phyloP scores from a whole-genome alignment of 768 basidiomycete species.

The Amanita muscaria region DNA sequence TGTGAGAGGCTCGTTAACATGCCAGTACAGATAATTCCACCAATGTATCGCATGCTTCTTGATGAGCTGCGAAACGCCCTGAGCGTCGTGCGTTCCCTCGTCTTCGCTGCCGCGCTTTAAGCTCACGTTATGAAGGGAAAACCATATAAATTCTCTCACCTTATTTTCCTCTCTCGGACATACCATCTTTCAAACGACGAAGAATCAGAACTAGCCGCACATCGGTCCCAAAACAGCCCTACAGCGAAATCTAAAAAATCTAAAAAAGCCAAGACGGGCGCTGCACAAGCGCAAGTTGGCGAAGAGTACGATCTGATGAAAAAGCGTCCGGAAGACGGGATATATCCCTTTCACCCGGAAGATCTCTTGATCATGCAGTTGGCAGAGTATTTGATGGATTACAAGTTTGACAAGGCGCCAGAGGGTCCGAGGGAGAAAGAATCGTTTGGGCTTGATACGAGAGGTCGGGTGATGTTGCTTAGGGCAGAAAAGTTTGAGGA shows the following conservation, averaged over 20 bases:
- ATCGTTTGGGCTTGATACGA: constrained; percentile 63
- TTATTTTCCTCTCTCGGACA: constrained; percentile 67
- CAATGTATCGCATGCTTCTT: constrained; percentile 83
- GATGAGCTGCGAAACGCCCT: constrained; percentile 75
- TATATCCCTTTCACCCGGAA: constrained; percentile 80
- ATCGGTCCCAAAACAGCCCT: constrained; percentile 13
- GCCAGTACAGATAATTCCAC: constrained; percentile 88
- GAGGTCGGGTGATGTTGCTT: constrained; percentile 59
- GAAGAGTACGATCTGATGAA: constrained; percentile 12
- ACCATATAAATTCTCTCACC: constrained; percentile 65
- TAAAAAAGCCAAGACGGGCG: constrained; percentile 19
- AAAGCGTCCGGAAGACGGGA: constrained; percentile 34
- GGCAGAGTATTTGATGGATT: constrained; percentile 39
- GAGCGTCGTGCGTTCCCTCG: constrained; percentile 39
- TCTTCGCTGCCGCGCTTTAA: constrained; percentile 2
- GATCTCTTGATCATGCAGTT: constrained; percentile 70
- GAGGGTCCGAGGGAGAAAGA: constrained; percentile 49
- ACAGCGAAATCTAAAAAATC: constrained; percentile 30
- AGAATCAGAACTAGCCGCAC: constrained; percentile 41
- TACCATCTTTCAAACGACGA: constrained; percentile 70
- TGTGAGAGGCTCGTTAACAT: constrained; percentile 91
- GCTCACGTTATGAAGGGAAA: constrained; percentile 32
- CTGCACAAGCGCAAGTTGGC: constrained; percentile 13
- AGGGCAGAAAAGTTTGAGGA: constrained; percentile 32
- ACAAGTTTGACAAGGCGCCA: constrained; percentile 39